Conservation (phyloP, 768 basidiomycete genomes). For the Leucosporidium scottii region DNA sequence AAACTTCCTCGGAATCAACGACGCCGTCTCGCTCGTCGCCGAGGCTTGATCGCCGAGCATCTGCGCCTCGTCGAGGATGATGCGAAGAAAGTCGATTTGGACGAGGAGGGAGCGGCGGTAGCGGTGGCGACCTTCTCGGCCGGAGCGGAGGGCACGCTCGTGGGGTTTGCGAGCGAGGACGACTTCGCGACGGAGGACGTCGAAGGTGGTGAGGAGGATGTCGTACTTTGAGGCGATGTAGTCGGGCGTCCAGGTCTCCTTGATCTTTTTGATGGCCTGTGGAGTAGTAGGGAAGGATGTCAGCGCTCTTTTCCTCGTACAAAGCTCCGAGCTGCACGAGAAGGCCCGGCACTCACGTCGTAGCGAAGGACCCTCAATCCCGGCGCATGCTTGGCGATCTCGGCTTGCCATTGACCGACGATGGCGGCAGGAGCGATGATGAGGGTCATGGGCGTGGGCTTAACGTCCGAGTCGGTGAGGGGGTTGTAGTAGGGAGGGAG, state of each 20-base stretch:
- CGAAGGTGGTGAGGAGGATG: slow-evolving; percentile 36
- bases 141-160: slow-evolving; percentile 18
- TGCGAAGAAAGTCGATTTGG: slow-evolving; percentile 37
- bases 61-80: slow-evolving; percentile 46
- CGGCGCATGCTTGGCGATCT: slow-evolving; percentile 43
- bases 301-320: neutral
- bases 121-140: slow-evolving; percentile 2
- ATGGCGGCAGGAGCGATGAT: slow-evolving; percentile 45
- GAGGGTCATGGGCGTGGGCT: slow-evolving; percentile 41
- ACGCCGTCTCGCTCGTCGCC: slow-evolving; percentile 40
- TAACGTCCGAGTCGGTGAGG: slow-evolving; percentile 17
- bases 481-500: slow-evolving; percentile 25
- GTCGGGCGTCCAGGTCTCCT: neutral
- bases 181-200: slow-evolving; percentile 32
- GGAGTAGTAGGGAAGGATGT: neutral
- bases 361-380: slow-evolving; percentile 42
- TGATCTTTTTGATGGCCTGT: slow-evolving; percentile 15
- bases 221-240: slow-evolving; percentile 25
- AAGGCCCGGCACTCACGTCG: slow-evolving; percentile 26
- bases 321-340: too few relatives aligned
- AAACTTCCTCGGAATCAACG: slow-evolving; percentile 41
- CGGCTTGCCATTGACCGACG: slow-evolving; percentile 44
- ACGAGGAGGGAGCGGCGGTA: slow-evolving; percentile 32
- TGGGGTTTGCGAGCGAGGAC: slow-evolving; percentile 31
- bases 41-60: slow-evolving; percentile 34